Percentiles rank a stretch among this genome's conserved stretches.
Evolutionary conservation across 108 stramenopile species (phyloP).

Genomic region (Discostella stelligeroides): DNA sequence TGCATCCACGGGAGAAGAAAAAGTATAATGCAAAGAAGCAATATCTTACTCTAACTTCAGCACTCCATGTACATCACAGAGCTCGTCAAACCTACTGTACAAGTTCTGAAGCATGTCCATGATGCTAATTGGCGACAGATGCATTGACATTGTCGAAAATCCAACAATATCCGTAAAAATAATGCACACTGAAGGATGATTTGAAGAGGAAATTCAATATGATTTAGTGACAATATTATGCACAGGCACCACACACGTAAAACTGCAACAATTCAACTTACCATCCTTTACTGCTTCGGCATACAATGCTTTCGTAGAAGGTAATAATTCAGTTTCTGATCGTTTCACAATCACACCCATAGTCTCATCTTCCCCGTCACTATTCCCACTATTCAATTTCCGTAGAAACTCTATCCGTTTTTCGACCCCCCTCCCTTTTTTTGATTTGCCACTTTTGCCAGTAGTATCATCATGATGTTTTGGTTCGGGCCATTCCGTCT

Average conservation of each 20-base stretch:
- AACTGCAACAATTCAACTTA: too few species aligned
- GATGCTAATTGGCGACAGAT: conserved; percentile 29
- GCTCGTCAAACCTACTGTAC: conserved; percentile 37
- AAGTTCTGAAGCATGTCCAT: conserved; percentile 47
- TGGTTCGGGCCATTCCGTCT: conserved; percentile 10
- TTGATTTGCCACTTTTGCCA: too few species aligned
- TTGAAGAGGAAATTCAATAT: too few species aligned
- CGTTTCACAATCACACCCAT: conserved; percentile 13
- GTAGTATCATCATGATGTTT: background rate
- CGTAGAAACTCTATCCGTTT: conserved; percentile 21
- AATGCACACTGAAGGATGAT: conserved; percentile 19
- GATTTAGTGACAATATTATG: too few species aligned
- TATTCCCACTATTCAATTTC: conserved; percentile 17
- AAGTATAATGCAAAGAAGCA: background rate
- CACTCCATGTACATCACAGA: conserved; percentile 45
- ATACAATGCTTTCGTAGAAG: conserved; percentile 31
- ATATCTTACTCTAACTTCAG: conserved; percentile 29
- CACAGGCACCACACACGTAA: too few species aligned
- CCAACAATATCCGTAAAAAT: conserved; percentile 54
- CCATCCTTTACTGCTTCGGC: conserved; percentile 37
- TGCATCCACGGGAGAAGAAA: background rate
- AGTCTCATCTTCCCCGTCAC: conserved; percentile 1
- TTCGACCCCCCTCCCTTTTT: background rate
- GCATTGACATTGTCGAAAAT: conserved; percentile 32
- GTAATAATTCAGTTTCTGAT: background rate